Evolutionary conservation across 441 rosid species (phyloP).

Genomic region (Codiaeum variegatum): DNA sequence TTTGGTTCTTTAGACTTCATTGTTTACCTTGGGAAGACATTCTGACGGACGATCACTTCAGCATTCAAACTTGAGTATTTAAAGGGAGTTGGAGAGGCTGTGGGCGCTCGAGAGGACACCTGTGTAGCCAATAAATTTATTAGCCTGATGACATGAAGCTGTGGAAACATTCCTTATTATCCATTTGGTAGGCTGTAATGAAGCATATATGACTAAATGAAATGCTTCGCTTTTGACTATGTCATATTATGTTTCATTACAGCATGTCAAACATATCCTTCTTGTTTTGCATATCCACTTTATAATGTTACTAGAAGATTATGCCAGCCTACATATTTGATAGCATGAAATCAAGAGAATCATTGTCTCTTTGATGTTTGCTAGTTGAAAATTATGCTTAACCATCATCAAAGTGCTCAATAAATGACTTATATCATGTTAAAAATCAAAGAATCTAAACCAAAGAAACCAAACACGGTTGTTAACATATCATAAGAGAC

Average conservation of each 20-base stretch:
- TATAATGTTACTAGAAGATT: too few relatives aligned
- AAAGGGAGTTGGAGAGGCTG: not conserved
- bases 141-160: not conserved
- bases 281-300: too few relatives aligned
- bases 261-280: too few relatives aligned
- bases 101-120: not conserved
- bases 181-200: too few relatives aligned
- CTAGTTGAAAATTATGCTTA: not conserved
- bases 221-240: too few relatives aligned
- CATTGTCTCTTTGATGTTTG: not conserved
- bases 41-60: too few relatives aligned
- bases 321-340: too few relatives aligned
- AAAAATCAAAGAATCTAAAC: not conserved
- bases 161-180: not conserved
- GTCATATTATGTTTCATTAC: too few relatives aligned
- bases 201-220: too few relatives aligned
- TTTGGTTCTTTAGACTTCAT: not conserved
- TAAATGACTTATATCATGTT: not conserved
- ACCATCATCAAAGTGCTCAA: not conserved
- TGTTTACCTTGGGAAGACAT: not conserved
- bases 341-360: too few relatives aligned
- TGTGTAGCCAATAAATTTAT: not conserved
- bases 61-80: not conserved
- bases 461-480: not conserved
- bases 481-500: not conserved